These are phyloP conservation scores for Zymoseptoria pseudotritici DNA, from an alignment of 2,329 filamentous ascomycete genomes.

Conservation along the genomic window DNA sequence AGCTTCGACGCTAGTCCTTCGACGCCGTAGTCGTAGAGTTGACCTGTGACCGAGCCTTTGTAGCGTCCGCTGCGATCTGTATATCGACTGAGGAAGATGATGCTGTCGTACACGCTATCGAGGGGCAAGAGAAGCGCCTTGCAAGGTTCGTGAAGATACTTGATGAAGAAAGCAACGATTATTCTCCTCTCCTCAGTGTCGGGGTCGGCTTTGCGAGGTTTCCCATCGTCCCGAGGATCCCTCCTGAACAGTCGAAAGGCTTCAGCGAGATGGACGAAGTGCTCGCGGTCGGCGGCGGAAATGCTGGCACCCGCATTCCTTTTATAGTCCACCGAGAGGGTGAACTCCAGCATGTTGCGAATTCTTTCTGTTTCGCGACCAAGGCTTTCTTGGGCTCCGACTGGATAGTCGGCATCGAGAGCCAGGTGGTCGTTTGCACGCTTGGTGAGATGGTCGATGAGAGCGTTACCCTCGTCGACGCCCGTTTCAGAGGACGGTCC, in stretches of 20 bases:
- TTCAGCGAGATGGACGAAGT: background rate
- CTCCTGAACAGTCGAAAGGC: background rate
- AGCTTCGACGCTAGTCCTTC: background rate
- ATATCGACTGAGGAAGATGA: background rate
- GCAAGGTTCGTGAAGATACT: conserved; percentile 3
- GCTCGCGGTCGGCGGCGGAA: conserved; percentile 1
- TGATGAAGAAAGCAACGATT: background rate
- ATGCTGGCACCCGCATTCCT: background rate
- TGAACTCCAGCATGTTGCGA: background rate
- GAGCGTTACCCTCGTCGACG: background rate
- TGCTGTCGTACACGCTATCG: background rate
- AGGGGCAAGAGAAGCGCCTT: background rate
- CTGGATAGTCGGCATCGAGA: background rate
- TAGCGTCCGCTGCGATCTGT: background rate
- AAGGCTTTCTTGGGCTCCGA: background rate
- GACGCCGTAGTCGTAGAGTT: background rate
- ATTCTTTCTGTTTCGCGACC: background rate
- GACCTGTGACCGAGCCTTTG: background rate
- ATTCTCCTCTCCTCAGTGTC: background rate
- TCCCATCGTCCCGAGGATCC: background rate
- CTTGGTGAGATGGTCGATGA: background rate
- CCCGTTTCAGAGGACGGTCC: background rate
- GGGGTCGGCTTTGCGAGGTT: background rate
- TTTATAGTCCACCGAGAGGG: background rate
- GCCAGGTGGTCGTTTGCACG: background rate